Evolutionary conservation across 345 rosid genomes (phyloP), one percentile per base, ranked within the genome.

Genomic region (Zanthoxylum bungeanum): DNA sequence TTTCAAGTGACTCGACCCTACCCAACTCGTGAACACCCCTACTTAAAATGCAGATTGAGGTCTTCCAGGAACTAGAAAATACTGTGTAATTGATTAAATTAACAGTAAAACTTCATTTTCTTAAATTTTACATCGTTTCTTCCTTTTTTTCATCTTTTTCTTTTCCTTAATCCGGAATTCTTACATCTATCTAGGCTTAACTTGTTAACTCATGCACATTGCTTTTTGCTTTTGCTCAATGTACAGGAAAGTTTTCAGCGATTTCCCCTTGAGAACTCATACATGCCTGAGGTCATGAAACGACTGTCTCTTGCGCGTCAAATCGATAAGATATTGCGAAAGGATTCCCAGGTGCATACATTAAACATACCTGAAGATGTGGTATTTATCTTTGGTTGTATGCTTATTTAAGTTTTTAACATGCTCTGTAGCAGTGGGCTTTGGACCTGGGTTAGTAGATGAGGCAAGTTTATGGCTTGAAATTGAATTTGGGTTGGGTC

Each of bases 291-390:
- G 81, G 92, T 95, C 83, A 84, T 75, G 88, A 89, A 85, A 72
- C 83, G 93, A 25, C 33, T 95, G 68, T 95, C 96, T 80, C 88
- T 89, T 78, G 98, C 99, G 34, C 91, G 93, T 68, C 98, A 95
- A 80, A 89, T 93, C 28, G 94, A 91, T 82, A 84, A 91, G 66
- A 89, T 91, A 66, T 76, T 75, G 50, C 82, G 93, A 21, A 92
- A 87, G 76, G 94, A 88, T 31, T 89, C 97, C 14, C 93, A 94
- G 98, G 98, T 91, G 77, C 75, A 28, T 60, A 19, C 17, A 4
- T 61, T 52, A 46, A 46, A 30, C 19, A 17, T 33, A n/a, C 7
- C 46, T 44, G 68, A 31, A n/a, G 30, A 49, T 49, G 9, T 27
- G 36, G 27, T 62, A 31, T 52, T 12, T 53, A 0, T 3, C 42